Percentiles rank a stretch among this genome's conserved stretches.
These are phyloP conservation scores for Candida oleophila DNA, from an alignment of 805 yeast species.

Conservation along the genomic window DNA sequence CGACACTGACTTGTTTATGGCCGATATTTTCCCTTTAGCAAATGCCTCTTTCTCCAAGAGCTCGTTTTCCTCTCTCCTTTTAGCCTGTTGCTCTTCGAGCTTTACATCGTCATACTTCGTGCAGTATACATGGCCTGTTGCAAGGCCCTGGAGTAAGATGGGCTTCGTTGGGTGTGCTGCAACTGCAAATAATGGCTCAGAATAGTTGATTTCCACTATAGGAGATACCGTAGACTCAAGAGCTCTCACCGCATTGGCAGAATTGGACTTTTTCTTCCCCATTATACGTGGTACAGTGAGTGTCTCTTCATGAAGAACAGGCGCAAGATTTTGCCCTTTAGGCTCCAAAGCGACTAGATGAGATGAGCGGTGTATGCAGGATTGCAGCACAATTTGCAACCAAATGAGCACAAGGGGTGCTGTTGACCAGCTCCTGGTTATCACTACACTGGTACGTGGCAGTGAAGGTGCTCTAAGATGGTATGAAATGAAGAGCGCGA, in stretches of 20 bases:
- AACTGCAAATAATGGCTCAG: conserved; percentile 70
- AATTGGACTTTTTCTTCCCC: conserved; percentile 25
- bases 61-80: conserved; percentile 20
- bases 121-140: conserved; percentile 73
- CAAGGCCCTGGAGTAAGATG: conserved; percentile 68
- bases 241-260: conserved; percentile 24
- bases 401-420: too few relatives aligned
- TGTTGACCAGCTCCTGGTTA: too few relatives aligned
- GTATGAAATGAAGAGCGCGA: too few relatives aligned
- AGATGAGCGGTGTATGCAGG: background rate
- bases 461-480: too few relatives aligned
- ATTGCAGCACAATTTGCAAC: background rate
- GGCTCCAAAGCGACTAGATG: too few relatives aligned
- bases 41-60: conserved; percentile 23
- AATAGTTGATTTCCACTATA: conserved; percentile 44
- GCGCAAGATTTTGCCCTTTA: too few relatives aligned
- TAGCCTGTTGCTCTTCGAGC: conserved; percentile 34
- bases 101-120: conserved; percentile 53
- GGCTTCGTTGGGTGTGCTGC: conserved; percentile 78
- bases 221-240: conserved; percentile 40
- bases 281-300: too few relatives aligned
- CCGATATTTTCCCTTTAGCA: conserved; percentile 19
- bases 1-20: conserved; percentile 26
- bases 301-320: too few relatives aligned
- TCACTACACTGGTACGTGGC: too few relatives aligned